These are phyloP conservation scores for Hanseniaspora lindneri DNA, from an alignment of 805 yeast species.

Conservation along the genomic window DNA sequence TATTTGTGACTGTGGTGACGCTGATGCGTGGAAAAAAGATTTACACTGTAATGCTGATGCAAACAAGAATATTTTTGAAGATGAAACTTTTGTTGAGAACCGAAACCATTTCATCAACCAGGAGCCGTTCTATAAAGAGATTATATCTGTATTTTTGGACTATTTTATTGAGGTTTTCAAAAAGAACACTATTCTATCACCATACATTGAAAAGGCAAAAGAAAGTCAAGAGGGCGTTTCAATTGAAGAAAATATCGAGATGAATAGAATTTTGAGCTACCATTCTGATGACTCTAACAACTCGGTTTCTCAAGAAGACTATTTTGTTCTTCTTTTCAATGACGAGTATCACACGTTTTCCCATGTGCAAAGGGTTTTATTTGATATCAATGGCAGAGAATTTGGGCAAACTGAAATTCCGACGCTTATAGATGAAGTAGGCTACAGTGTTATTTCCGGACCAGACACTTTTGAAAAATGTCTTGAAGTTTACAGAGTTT, in stretches of 20 bases:
- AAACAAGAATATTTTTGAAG: conserved; percentile 8
- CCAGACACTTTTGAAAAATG: not conserved
- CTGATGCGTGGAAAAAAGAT: conserved; percentile 44
- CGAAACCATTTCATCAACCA: not conserved
- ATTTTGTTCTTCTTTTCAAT: conserved; percentile 56
- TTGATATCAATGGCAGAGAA: not conserved
- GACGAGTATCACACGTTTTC: conserved; percentile 59
- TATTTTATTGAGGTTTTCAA: conserved; percentile 34
- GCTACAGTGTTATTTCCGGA: not conserved
- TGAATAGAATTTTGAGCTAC: not conserved
- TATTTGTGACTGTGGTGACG: conserved; percentile 66
- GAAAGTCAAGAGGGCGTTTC: not conserved
- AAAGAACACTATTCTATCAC: conserved; percentile 26
- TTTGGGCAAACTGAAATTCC: not conserved
- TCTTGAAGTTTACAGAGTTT: not conserved
- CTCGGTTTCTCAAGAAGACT: conserved; percentile 26
- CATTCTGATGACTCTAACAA: not conserved
- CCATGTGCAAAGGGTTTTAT: conserved; percentile 41
- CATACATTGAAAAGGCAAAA: not conserved
- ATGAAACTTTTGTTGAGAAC: conserved; percentile 13
- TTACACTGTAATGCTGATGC: conserved; percentile 39
- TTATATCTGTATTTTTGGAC: conserved; percentile 30
- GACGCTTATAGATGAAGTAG: not conserved
- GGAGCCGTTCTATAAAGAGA: conserved; percentile 21
- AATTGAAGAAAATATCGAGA: not conserved